Evolutionary conservation across 2,329 filamentous ascomycete species (phyloP), one percentile per base, ranked within the genome.

Genomic region (Arthroderma uncinatum): DNA sequence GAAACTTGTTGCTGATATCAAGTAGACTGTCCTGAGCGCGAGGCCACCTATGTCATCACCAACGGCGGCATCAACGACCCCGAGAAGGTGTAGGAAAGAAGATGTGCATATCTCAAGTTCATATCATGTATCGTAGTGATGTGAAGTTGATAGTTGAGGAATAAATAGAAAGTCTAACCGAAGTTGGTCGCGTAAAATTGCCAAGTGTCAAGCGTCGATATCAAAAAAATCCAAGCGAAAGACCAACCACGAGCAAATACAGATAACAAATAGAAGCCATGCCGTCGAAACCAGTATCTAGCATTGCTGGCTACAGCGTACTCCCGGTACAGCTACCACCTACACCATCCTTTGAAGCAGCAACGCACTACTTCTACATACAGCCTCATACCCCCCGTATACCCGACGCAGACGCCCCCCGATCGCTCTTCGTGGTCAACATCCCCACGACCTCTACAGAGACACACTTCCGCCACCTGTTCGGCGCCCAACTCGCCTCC

Each of bases 351-450:
- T 87, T 80, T 23, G 72, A 78, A 42, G 71, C 79, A 44, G 79
- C 83, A 58, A 82, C 82, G 53, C 93, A 97, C 74, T 89, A 91
- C 72, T 77, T 97, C 65, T 95, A 95, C 74, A 74, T 97, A 57
- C 88, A 89, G 62, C 83, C 83, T 57, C 91, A 97, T 72, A 79
- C 84, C 48, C 90, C 92, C 60, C 89, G 86, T 73, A 79, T 87
- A 40, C 83, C 87, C 12, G 86, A 86, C 6, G 77, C 80, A 56
- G 80, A 87, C 70, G 86, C 92, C 64, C 76, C 82, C 14, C 84
- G 91, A 64, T 90, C 87, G 60, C 79, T 98, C 16, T 98, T 95
- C 72, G 69, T 95, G n/a, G 87, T 91, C 62, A 97, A 98, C 66
- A 75, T 94, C 0, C 93, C 93, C 5, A 78, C 86, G 61, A 91